These are phyloP conservation scores for Helicostylum pulchrum DNA, from an alignment of 192 early-diverging fungal genomes.

Conservation along the genomic window DNA sequence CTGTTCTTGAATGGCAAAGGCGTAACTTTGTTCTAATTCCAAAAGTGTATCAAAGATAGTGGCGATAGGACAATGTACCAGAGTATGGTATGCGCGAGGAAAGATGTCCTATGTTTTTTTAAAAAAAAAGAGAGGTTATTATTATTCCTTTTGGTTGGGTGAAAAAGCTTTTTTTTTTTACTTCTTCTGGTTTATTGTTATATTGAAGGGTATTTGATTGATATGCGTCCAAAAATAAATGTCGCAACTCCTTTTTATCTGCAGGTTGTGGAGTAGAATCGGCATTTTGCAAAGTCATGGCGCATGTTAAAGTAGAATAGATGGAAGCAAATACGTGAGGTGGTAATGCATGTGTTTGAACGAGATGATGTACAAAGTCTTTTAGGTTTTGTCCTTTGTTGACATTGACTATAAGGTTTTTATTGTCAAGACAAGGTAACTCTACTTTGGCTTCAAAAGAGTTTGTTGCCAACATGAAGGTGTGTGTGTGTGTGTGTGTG, in stretches of 20 bases:
- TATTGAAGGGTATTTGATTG: slow-evolving; percentile 42
- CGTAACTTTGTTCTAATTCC: slow-evolving; percentile 53
- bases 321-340: slow-evolving; percentile 46
- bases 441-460: neutral
- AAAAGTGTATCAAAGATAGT: slow-evolving; percentile 54
- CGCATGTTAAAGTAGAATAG: slow-evolving; percentile 38
- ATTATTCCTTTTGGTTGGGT: neutral
- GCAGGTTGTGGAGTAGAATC: neutral
- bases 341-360: slow-evolving; percentile 42
- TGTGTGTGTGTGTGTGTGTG: too few species aligned
- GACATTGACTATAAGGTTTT: slow-evolving; percentile 5
- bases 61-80: slow-evolving; percentile 55
- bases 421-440: slow-evolving; percentile 3
- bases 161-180: slow-evolving; percentile 8
- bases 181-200: slow-evolving; percentile 48
- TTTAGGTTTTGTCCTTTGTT: slow-evolving; percentile 41
- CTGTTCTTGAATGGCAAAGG: slow-evolving; percentile 42
- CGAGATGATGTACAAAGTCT: slow-evolving; percentile 40
- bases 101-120: slow-evolving; percentile 45
- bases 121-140: slow-evolving; percentile 4
- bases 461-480: slow-evolving; percentile 6
- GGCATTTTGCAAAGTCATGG: slow-evolving; percentile 31
- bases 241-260: slow-evolving; percentile 18
- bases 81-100: slow-evolving; percentile 53
- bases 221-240: slow-evolving; percentile 37